Evolutionary conservation across 1,284 basidiomycete genomes (phyloP).

Genomic region (Fistulinella cinereoalba): DNA sequence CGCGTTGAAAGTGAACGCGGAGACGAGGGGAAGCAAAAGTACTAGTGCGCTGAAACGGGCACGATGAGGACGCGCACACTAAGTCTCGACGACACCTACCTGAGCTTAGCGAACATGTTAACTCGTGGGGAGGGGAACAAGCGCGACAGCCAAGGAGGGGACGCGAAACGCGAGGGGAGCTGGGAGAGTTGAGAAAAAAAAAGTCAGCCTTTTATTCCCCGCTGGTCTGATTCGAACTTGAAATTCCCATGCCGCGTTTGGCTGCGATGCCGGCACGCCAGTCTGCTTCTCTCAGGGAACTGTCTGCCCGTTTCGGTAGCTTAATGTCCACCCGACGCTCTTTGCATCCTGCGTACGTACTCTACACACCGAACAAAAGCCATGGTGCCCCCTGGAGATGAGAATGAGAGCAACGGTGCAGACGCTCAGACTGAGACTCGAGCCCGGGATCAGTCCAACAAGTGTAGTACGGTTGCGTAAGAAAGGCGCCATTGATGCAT

Average conservation of each 20-base stretch:
- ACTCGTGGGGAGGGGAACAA: slow-evolving; percentile 5
- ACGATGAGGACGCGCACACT: too few relatives aligned
- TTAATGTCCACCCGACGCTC: slow-evolving; percentile 10
- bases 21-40: slow-evolving; percentile 47
- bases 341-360: slow-evolving; percentile 9
- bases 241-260: slow-evolving; percentile 24
- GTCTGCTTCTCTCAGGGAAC: slow-evolving; percentile 10
- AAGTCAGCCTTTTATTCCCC: slow-evolving; percentile 20
- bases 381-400: slow-evolving; percentile 7
- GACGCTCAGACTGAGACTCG: too few relatives aligned
- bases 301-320: slow-evolving; percentile 1
- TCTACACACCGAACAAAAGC: neutral
- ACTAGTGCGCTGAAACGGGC: slow-evolving; percentile 46
- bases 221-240: slow-evolving; percentile 10
- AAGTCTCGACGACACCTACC: slow-evolving; percentile 25
- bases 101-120: slow-evolving; percentile 39
- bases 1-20: slow-evolving; percentile 44
- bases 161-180: slow-evolving; percentile 11
- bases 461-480: too few relatives aligned
- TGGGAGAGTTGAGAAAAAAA: slow-evolving; percentile 6
- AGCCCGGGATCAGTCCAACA: too few relatives aligned
- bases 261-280: slow-evolving; percentile 20
- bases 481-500: slow-evolving; percentile 9
- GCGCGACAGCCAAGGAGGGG: neutral
- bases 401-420: too few relatives aligned